These are phyloP conservation scores for Haplosporangium sp. DNA, from an alignment of 371 early-diverging fungal species.

Conservation along the genomic window DNA sequence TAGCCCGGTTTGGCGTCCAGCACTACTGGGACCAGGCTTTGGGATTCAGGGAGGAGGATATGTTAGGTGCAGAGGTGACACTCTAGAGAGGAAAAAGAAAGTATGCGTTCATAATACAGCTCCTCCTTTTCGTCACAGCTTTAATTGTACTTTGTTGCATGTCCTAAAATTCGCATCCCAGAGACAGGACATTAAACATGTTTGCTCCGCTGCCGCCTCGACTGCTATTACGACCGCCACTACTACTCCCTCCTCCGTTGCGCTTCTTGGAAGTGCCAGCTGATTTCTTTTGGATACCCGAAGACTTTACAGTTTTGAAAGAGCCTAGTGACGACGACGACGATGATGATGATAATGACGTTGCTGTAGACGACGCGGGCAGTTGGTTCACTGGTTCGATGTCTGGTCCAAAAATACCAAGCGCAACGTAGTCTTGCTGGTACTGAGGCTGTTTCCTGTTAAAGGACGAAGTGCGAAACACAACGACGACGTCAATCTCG, in stretches of 20 bases:
- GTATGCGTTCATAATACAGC: no score
- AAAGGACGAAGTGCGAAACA: slow-evolving; percentile 28
- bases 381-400: slow-evolving; percentile 40
- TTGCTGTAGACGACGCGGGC: not conserved
- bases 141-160: no score
- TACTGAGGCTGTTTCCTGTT: slow-evolving; percentile 1
- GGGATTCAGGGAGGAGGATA: slow-evolving; percentile 50
- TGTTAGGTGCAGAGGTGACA: slow-evolving; percentile 41
- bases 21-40: slow-evolving; percentile 53
- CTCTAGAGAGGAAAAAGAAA: slow-evolving; percentile 16
- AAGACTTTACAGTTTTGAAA: slow-evolving; percentile 30
- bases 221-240: slow-evolving; percentile 4
- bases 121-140: no score
- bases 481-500: slow-evolving; percentile 52
- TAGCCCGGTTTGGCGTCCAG: slow-evolving; percentile 26
- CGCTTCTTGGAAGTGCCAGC: slow-evolving; percentile 41
- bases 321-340: not conserved
- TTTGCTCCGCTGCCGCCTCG: slow-evolving; percentile 37
- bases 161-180: slow-evolving; percentile 48
- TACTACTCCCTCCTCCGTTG: not conserved
- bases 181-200: slow-evolving; percentile 48
- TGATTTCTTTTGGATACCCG: slow-evolving; percentile 43
- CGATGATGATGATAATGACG: not conserved
- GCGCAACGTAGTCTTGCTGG: not conserved
- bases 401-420: slow-evolving; percentile 51